Conservation (phyloP, 306 rosid species). For the Fragaria iinumae region DNA sequence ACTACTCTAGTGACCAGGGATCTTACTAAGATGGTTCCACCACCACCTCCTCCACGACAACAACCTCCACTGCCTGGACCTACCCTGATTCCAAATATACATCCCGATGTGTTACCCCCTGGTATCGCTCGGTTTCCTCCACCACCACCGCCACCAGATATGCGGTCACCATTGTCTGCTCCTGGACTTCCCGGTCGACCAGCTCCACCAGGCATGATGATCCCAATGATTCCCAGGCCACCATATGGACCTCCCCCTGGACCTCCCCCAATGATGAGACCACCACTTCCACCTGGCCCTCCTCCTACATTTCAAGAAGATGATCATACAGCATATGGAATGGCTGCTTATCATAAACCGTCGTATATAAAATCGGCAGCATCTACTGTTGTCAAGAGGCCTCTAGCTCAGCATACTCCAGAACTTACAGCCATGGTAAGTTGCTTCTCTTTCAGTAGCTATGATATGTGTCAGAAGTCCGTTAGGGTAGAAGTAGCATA, state of each 20-base stretch:
- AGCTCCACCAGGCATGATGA: constrained; percentile 84
- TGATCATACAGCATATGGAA: constrained; percentile 44
- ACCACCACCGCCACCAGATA: constrained; percentile 90
- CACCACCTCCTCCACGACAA: constrained; percentile 76
- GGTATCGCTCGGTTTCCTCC: constrained; percentile 81
- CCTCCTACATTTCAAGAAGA: constrained; percentile 84
- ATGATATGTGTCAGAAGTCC: neutral
- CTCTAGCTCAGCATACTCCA: constrained; percentile 99
- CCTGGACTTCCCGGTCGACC: constrained; percentile 71
- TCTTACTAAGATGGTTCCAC: constrained; percentile 58
- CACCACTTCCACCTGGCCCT: constrained; percentile 99
- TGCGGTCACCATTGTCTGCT: constrained; percentile 66
- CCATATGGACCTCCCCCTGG: constrained; percentile 98
- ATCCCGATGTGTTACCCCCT: constrained; percentile 82
- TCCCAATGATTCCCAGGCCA: constrained; percentile 73
- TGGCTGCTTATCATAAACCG: constrained; percentile 65
- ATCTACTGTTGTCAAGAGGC: constrained; percentile 94
- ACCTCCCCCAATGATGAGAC: constrained; percentile 97
- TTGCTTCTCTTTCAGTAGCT: constrained; percentile 20
- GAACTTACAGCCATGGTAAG: constrained; percentile 97
- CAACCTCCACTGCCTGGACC: constrained; percentile 65
- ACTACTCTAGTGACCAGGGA: constrained; percentile 54
- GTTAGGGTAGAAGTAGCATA: neutral
- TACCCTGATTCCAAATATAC: constrained; percentile 51
- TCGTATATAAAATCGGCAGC: constrained; percentile 97